Evolutionary conservation across 2,329 filamentous ascomycete species (phyloP), one percentile per base, ranked within the genome.

Genomic region (Sordariomycetes sp.): DNA sequence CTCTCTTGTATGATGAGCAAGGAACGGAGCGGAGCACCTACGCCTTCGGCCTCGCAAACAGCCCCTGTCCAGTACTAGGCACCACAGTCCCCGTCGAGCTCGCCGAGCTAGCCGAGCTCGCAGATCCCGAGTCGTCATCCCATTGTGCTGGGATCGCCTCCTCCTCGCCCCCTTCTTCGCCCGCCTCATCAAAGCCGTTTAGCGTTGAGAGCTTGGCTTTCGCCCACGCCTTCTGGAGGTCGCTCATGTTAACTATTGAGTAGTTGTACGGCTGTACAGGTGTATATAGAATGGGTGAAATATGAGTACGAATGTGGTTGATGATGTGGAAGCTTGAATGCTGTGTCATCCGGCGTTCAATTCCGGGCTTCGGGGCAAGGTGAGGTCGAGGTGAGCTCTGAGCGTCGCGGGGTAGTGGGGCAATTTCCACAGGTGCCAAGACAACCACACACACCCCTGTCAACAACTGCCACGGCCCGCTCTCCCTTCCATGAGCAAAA

Each of bases 11-110:
- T 8, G 10, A n/a, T 20, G 20, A 24, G 24, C 15, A 25, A 24
- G 22, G 15, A 24, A 32, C 54, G 34, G 50, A 12, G 53, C n/a
- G 20, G 39, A 6, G 48, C 24, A 73, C 73, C 65, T 75, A 88
- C 86, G 83, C 79, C 71, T 80, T 78, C 53, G 85, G 82, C 62
- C 85, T 79, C 59, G 86, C 86, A 72, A 90, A 90, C 48, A 90
- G 74, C 61, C 85, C 85, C 63, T 85, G 82, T 62, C 81, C 86
- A 7, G 82, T 81, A 4, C 87, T 88, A 1, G 91, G 90, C 61
- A 90, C 86, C 60, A 97, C 80, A n/a, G 92, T 97, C 28, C 91
- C 90, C 3, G 90, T 90, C 1, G 91, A 96, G 3, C 39, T 42
- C 17, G 36, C 36, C 12, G 36, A 42, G 17, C 91, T 95, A 13